Evolutionary conservation across 2,329 filamentous ascomycete species (phyloP).

Genomic region (Colletotrichum karsti): DNA sequence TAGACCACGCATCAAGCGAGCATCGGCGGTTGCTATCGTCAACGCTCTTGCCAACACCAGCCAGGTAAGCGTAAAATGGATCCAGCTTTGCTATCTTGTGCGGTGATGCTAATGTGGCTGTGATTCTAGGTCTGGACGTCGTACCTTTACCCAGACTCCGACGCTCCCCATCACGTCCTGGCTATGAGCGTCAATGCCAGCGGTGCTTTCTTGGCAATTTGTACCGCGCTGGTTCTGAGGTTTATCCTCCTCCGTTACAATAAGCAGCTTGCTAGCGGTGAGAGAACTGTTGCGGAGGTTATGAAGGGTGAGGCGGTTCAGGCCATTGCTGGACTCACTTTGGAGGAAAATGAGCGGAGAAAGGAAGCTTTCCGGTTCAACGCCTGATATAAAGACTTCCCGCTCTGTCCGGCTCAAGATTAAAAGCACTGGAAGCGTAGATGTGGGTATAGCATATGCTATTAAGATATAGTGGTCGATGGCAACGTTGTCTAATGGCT

Average conservation of each 20-base stretch:
- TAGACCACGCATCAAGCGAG: neutral
- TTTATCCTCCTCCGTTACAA: neutral
- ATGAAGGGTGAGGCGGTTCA: neutral
- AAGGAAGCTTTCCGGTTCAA: neutral
- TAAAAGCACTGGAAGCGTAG: too few relatives aligned
- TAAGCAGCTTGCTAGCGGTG: neutral
- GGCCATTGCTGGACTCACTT: neutral
- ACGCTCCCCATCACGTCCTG: neutral
- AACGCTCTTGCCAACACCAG: neutral
- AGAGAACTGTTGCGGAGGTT: neutral
- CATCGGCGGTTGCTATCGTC: neutral
- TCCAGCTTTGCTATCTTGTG: neutral
- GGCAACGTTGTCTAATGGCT: too few relatives aligned
- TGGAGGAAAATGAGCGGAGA: neutral
- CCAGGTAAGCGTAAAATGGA: neutral
- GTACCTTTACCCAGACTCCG: neutral
- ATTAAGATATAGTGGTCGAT: too few relatives aligned
- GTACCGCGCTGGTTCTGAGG: neutral
- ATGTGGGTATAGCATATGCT: too few relatives aligned
- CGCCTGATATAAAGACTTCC: too few relatives aligned
- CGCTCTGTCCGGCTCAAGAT: too few relatives aligned
- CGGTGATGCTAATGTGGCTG: neutral
- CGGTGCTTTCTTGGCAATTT: neutral
- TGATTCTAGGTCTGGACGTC: neutral
- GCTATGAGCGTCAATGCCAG: neutral